phyloP scores from a whole-genome alignment of 2,329 filamentous ascomycete genomes.

The Fusarium tupiense region DNA sequence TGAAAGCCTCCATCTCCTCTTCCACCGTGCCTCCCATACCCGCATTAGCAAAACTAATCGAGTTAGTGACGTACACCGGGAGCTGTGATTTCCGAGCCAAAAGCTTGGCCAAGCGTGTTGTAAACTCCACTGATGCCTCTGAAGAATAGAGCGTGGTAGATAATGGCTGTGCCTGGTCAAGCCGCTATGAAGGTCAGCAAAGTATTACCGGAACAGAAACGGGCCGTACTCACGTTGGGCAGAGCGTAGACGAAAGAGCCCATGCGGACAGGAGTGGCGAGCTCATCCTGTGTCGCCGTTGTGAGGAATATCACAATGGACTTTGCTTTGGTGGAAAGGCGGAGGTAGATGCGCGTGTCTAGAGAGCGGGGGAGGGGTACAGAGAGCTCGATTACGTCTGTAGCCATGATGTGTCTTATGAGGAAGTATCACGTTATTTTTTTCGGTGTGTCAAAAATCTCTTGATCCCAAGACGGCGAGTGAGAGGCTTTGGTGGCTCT shows the following conservation, averaged over 20 bases:
- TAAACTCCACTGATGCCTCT: conserved; percentile 84
- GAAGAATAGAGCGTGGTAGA: conserved; percentile 82
- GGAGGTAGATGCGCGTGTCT: conserved; percentile 70
- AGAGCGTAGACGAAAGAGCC: conserved; percentile 95
- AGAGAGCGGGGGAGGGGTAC: conserved; percentile 68
- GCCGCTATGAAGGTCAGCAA: conserved; percentile 52
- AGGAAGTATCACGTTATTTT: background rate
- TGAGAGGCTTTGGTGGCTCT: background rate
- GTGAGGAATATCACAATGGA: conserved; percentile 70
- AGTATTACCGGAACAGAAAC: conserved; percentile 2
- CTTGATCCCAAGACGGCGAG: background rate
- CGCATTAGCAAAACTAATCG: conserved; percentile 77
- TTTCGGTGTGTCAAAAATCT: background rate
- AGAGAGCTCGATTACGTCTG: conserved; percentile 57
- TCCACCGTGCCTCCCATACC: conserved; percentile 84
- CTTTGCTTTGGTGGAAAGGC: conserved; percentile 66
- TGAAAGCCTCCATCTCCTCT: conserved; percentile 93
- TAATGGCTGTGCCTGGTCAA: conserved; percentile 69
- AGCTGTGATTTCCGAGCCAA: conserved; percentile 76
- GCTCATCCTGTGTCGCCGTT: conserved; percentile 64
- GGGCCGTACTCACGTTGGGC: conserved; percentile 73
- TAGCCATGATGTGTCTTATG: conserved; percentile 37
- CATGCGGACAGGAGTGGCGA: conserved; percentile 64
- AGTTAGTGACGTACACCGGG: conserved; percentile 92
- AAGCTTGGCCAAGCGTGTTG: conserved; percentile 84